Conservation (phyloP, 352 stramenopile genomes). For the Phytophthora uliginosa region DNA sequence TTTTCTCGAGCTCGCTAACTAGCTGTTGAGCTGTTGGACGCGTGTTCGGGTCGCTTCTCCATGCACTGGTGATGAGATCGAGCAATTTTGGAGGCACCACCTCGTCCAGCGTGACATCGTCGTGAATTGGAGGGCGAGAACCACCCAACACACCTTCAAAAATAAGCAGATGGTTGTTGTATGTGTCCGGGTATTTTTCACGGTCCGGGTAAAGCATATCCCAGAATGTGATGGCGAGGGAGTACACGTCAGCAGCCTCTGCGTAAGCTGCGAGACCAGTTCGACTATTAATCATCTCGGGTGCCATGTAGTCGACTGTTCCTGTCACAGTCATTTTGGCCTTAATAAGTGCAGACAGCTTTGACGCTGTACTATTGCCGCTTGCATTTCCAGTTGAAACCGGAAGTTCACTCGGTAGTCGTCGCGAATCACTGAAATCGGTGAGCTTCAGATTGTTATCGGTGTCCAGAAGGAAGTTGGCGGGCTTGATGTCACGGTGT, state of each 20-base stretch:
- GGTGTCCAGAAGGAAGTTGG: constrained; percentile 61
- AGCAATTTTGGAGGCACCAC: constrained; percentile 45
- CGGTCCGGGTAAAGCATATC: constrained; percentile 65
- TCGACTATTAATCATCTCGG: constrained; percentile 65
- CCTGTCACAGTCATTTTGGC: constrained; percentile 66
- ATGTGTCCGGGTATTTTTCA: constrained; percentile 51
- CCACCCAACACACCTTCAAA: constrained; percentile 58
- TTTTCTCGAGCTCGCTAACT: constrained; percentile 50
- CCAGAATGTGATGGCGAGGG: constrained; percentile 78
- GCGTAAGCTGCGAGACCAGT: constrained; percentile 56
- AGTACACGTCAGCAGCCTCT: constrained; percentile 74
- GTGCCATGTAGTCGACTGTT: constrained; percentile 80
- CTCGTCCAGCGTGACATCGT: constrained; percentile 8
- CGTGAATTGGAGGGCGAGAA: constrained; percentile 43
- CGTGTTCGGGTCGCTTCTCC: constrained; percentile 50
- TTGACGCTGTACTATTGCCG: neutral
- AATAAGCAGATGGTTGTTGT: constrained; percentile 54
- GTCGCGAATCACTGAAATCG: constrained; percentile 65
- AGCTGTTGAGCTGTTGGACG: constrained; percentile 40
- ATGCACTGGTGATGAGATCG: constrained; percentile 60
- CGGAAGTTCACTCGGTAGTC: constrained; percentile 32
- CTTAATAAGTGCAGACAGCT: neutral
- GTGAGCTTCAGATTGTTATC: constrained; percentile 60
- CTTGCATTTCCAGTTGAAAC: neutral
- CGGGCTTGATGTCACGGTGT: constrained; percentile 69